Base-by-base conservation (phyloP, 2,329 filamentous ascomycete species). In the Lojkania enalia region DNA sequence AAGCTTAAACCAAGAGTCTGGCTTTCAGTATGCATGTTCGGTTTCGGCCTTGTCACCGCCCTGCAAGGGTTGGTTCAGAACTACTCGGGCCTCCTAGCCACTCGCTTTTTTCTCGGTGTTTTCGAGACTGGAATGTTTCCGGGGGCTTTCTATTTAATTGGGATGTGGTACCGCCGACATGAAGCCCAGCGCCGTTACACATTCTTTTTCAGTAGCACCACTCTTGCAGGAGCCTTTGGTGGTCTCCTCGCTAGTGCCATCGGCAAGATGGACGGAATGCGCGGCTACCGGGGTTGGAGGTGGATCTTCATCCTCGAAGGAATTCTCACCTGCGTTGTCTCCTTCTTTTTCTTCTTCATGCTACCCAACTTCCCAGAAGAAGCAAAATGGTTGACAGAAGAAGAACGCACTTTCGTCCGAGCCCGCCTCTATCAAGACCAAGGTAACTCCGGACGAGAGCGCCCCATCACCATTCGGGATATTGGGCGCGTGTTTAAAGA, bases 101-200 rank as follows among this genome's bases (percentile, higher is more conserved):
- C 88, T 2, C 82, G 70, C 20, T 96, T 96, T 76, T 92, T 96
- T 67, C 78, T 96, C 1, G 91, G 91, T 6, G 46, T 80, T 1
- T 75, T 75, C 44, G 76, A 74, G 41, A 67, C 73, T 0, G 75
- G 75, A 42, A 77, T 78, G 75, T 88, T 88, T 54, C 86, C 86
- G 2, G 86, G 85, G 23, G 48, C 64, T 4, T 80, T 87, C 63
- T 87, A 90, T 61, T 73, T 91, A 5, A 84, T 90, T 49, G 84
- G 88, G 46, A 92, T 92, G 85, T 95, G 88, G 90, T 99, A 97
- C 60, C 84, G 85, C 48, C 83, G 92, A 48, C 77, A 77, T 33
- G 94, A 97, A 71, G 90, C 91, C 2, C 92, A 97, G 71, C 89
- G 90, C 61, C 84, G 94, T 20, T 96, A 91, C 72, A 88, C 85